Percentiles rank a stretch among this genome's conserved stretches.
Evolutionary conservation across 140 eudicot species (phyloP).

Genomic region (Ambrosia hybrid): DNA sequence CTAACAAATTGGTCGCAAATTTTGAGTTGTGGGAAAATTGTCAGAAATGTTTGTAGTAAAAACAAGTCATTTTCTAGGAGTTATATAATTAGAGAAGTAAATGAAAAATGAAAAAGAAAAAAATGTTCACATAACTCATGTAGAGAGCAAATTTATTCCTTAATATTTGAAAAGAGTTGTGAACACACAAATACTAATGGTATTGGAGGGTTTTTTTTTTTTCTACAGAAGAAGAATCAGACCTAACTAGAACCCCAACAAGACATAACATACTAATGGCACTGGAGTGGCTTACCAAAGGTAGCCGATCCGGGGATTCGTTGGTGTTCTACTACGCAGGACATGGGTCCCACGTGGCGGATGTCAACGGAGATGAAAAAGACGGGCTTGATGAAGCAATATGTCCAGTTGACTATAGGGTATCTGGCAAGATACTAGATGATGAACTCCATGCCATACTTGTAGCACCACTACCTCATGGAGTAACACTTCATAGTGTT

Average conservation of each 20-base stretch:
- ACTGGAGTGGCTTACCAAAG: constrained; percentile 67
- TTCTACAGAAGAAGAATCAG: constrained; percentile 59
- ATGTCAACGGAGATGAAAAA: constrained; percentile 58
- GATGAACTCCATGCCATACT: constrained; percentile 56
- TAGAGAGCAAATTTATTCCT: too few relatives aligned
- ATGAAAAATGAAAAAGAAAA: too few relatives aligned
- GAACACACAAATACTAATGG: too few relatives aligned
- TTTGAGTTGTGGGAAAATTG: too few relatives aligned
- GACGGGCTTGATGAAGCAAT: constrained; percentile 75
- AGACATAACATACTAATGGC: constrained; percentile 55
- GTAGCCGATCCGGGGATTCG: constrained; percentile 72
- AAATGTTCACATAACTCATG: too few relatives aligned
- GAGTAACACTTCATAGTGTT: constrained; percentile 59
- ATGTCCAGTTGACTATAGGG: constrained; percentile 67
- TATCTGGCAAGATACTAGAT: constrained; percentile 52
- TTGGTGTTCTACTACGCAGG: constrained; percentile 84
- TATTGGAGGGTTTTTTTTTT: too few relatives aligned
- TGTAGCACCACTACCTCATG: constrained; percentile 62
- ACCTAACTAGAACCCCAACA: constrained; percentile 54
- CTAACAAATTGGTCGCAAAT: too few relatives aligned
- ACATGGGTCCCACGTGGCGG: constrained; percentile 57
- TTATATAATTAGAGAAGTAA: too few relatives aligned
- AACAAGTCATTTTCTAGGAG: too few relatives aligned
- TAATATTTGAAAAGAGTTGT: too few relatives aligned
- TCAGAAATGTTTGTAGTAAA: too few relatives aligned